A percentile compares a stretch with the other conserved stretches of the same genome.
phyloP scores from a whole-genome alignment of 1,139 yeast species.

The Nakaseomyces sp. region DNA sequence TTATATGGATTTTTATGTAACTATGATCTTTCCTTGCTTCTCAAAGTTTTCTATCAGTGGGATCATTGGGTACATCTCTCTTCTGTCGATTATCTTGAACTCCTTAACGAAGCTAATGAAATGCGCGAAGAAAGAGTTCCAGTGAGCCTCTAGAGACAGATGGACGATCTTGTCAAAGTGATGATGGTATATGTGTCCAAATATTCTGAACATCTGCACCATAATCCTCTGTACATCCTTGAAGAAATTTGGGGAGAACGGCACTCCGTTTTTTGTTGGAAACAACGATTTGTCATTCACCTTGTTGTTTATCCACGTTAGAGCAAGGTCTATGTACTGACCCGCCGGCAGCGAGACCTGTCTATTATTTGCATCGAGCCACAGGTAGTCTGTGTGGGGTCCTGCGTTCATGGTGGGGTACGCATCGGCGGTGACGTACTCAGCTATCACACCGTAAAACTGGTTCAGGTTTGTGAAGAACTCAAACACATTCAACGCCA shows the following conservation, averaged over 20 bases:
- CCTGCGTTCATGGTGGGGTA: slow-evolving; percentile 97
- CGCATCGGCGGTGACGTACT: slow-evolving; percentile 79
- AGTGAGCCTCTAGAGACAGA: slow-evolving; percentile 87
- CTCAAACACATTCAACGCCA: slow-evolving; percentile 87
- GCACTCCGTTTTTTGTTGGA: slow-evolving; percentile 89
- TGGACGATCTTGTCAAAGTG: slow-evolving; percentile 91
- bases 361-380: slow-evolving; percentile 76
- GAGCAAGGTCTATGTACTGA: slow-evolving; percentile 84
- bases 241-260: slow-evolving; percentile 80
- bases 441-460: slow-evolving; percentile 80
- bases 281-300: slow-evolving; percentile 81
- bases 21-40: slow-evolving; percentile 68
- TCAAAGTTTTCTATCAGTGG: slow-evolving; percentile 75
- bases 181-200: slow-evolving; percentile 90
- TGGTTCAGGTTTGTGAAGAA: slow-evolving; percentile 77
- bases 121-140: slow-evolving; percentile 98
- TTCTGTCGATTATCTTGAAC: slow-evolving; percentile 67
- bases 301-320: slow-evolving; percentile 83
- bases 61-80: slow-evolving; percentile 70
- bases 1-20: slow-evolving; percentile 4
- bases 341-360: slow-evolving; percentile 83
- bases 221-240: slow-evolving; percentile 80
- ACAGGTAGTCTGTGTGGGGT: slow-evolving; percentile 78
- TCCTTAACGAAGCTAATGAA: slow-evolving; percentile 80
- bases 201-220: slow-evolving; percentile 90